Base-by-base conservation (phyloP, 305 asterid genomes). In the Fraxinus sp. region DNA sequence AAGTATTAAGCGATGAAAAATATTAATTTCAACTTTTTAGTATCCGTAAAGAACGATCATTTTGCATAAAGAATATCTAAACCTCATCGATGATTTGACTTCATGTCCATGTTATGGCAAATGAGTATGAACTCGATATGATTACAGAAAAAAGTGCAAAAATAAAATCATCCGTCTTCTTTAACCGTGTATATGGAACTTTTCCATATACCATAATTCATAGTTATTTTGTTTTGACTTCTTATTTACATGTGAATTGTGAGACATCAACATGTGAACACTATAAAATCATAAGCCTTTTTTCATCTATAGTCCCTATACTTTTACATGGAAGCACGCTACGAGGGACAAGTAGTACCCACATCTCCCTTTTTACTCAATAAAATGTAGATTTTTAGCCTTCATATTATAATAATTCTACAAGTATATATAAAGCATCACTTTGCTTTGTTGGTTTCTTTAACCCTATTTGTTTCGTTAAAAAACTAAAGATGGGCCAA, bases 211-310 rank as follows among this genome's bases (percentile, higher is more conserved):
- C 70, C 13, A 2, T 7, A 20, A 22, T 59, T 20, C 14, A 20
- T 59, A 20, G 14, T 8, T 59, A 3, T 8, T 62, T 62, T 18
- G 32, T 62, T 62, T 62, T 62, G 32, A 62, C 16, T 22, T 22
- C 1, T 22, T 62, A 8, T 62, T 62, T 20, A 62, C 71, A 22
- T 22, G 71, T 62, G 32, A 62, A 22, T 22, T 22, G 32, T 10
- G 75, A 68, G 14, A 28, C 75, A 11, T 70, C 33, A 43, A 10
- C 55, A 70, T n/a, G 68, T 80, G 83, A 80, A 76, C 35, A 70
- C 78, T 80, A 57, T 11, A 16, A 80, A 57, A 71, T 80, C 10
- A 43, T 80, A 22, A 68, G 28, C 7, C 18, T 11, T 66, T 64
- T 37, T 37, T 43, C 35, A 80, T 57, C 46, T 70, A 26, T 66